phyloP scores from a whole-genome alignment of 2,329 filamentous ascomycete species.

The Aureobasidium pullulans region DNA sequence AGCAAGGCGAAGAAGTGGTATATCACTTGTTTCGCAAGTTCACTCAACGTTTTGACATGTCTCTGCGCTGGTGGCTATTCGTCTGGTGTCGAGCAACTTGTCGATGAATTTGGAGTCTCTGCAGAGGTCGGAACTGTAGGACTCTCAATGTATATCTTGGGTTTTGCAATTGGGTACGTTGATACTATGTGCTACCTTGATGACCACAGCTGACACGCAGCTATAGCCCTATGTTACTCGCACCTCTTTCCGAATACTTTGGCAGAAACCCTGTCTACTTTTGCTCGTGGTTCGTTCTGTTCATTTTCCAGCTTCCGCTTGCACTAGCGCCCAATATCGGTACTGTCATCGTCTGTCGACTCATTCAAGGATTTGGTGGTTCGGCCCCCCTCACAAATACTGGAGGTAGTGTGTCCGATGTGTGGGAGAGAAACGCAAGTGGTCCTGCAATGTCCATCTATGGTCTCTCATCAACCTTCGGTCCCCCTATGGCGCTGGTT shows the following conservation, averaged over 20 bases:
- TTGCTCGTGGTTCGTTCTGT: constrained; percentile 25
- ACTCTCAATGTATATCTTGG: constrained; percentile 26
- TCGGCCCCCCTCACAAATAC: constrained; percentile 30
- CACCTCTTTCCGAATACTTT: constrained; percentile 30
- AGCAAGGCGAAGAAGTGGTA: constrained; percentile 34
- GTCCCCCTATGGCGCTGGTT: constrained; percentile 29
- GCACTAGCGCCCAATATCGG: constrained; percentile 13
- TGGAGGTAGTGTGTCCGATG: constrained; percentile 25
- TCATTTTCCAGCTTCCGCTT: constrained; percentile 25
- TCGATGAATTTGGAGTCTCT: constrained; percentile 23
- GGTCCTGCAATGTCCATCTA: constrained; percentile 31
- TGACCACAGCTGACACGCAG: not conserved
- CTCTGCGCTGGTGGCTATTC: constrained; percentile 15
- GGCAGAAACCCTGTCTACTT: constrained; percentile 30
- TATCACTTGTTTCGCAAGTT: constrained; percentile 33
- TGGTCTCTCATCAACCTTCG: constrained; percentile 30
- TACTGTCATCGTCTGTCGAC: constrained; percentile 24
- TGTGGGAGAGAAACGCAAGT: constrained; percentile 27
- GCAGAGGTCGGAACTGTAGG: constrained; percentile 26
- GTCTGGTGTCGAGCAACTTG: constrained; percentile 10
- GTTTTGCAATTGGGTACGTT: constrained; percentile 20
- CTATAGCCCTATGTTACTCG: constrained; percentile 22
- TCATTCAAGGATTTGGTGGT: constrained; percentile 26
- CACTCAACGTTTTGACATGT: constrained; percentile 24
- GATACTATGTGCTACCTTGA: not conserved